Base-by-base conservation (phyloP, 352 stramenopile genomes). In the Globisporangium nunn region DNA sequence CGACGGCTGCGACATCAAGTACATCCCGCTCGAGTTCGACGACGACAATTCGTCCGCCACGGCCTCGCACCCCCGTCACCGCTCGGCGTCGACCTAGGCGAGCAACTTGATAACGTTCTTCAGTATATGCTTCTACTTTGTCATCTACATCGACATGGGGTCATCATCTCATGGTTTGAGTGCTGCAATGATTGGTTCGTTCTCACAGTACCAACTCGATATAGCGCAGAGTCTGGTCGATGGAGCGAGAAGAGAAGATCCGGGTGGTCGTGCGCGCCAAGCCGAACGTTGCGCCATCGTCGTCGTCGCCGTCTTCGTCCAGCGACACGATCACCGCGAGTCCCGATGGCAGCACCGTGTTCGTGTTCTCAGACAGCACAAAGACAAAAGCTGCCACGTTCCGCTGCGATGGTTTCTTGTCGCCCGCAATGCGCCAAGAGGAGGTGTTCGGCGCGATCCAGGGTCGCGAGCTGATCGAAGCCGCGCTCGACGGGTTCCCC, bases 1-100 rank as follows among this genome's bases (percentile, higher is more conserved):
- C 54, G 83, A 88, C 57, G 83, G 83, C 45, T 93, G 83, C 56
- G 81, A 91, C 59, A 91, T 91, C 61, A 87, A 93, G 69, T 68
- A 81, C 58, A 81, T 91, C 57, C 75, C 81, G 28, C 74, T 93
- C 35, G 75, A 93, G 40, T 76, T 85, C 46, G 63, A 77, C 40
- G 68, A 78, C 52, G 52, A 68, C 29, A 41, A 52, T 23, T 50
- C 12, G 10, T 10, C 35, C 4, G 43, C 28, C 5, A n/a, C 28
- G 52, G 37, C 14, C 52, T 30, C 18, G 14, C 4, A 6, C 29
- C 23, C 23, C 23, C 52, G 45, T 10, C 31, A 43, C 30, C 44
- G 52, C 39, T 58, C 29, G 6, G 28, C 28, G 3, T 50, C 52
- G 15, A 48, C 52, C 28, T 50, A 54, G 50, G 10, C 30, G 17